Evolutionary conservation across 2,329 filamentous ascomycete genomes (phyloP).

Genomic region (Tothia fuscella): DNA sequence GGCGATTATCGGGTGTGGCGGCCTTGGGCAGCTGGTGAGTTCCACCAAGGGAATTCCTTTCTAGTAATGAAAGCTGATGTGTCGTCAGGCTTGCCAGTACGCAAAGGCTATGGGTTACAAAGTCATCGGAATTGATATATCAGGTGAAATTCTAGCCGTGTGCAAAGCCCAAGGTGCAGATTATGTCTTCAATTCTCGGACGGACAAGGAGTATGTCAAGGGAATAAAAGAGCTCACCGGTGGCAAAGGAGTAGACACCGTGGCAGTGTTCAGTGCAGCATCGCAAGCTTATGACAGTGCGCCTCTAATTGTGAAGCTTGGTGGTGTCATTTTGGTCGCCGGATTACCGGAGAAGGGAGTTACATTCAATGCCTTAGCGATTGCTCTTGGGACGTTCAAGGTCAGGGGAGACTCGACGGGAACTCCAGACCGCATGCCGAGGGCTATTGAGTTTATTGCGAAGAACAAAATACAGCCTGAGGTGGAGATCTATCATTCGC

Average conservation of each 20-base stretch:
- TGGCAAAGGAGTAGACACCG: conserved; percentile 30
- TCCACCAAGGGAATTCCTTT: too few species aligned
- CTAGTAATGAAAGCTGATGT: too few species aligned
- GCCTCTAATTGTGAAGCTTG: conserved; percentile 19
- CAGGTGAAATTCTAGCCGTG: conserved; percentile 29
- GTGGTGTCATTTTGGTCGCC: conserved; percentile 21
- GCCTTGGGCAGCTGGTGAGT: conserved; percentile 19
- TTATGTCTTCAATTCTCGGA: conserved; percentile 25
- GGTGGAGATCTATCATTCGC: conserved; percentile 18
- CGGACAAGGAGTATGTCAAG: conserved; percentile 27
- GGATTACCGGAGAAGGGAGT: conserved; percentile 21
- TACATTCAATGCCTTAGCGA: conserved; percentile 21
- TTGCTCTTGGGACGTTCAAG: conserved; percentile 19
- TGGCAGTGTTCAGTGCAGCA: conserved; percentile 30
- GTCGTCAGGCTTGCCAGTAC: too few species aligned
- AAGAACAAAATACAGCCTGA: conserved; percentile 22
- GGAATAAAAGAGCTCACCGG: conserved; percentile 24
- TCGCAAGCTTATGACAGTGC: conserved; percentile 21
- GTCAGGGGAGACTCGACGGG: conserved; percentile 22
- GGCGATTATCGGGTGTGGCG: conserved; percentile 28
- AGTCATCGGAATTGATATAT: conserved; percentile 33
- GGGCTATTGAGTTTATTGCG: conserved; percentile 22
- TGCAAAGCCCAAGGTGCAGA: conserved; percentile 27
- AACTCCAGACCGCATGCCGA: conserved; percentile 20
- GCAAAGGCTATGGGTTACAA: conserved; percentile 35